Conservation (phyloP, 371 early-diverging fungal species). For the Gilbertella persicaria region DNA sequence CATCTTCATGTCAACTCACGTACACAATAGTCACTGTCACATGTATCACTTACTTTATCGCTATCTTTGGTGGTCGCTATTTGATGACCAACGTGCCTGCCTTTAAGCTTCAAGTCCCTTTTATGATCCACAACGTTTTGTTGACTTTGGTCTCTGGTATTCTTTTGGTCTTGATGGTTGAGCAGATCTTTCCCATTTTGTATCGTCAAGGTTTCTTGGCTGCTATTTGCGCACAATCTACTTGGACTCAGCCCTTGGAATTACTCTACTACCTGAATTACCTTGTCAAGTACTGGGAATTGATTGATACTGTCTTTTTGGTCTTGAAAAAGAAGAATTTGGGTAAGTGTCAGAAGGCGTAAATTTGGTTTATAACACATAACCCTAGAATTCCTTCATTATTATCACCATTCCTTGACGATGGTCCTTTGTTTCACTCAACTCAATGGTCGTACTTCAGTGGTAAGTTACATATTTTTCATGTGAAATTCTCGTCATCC, state of each 20-base stretch:
- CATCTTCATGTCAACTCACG: not conserved
- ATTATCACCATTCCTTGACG: slow-evolving; percentile 91
- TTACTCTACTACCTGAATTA: slow-evolving; percentile 85
- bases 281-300: slow-evolving; percentile 85
- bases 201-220: slow-evolving; percentile 66
- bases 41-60: slow-evolving; percentile 62
- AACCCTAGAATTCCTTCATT: slow-evolving; percentile 89
- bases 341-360: slow-evolving; percentile 25
- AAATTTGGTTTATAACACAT: too few species aligned
- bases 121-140: slow-evolving; percentile 75
- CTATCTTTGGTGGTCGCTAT: slow-evolving; percentile 74
- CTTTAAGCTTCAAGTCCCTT: slow-evolving; percentile 65
- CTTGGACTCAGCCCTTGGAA: slow-evolving; percentile 77
- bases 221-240: slow-evolving; percentile 67
- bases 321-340: slow-evolving; percentile 42
- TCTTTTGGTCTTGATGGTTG: slow-evolving; percentile 67
- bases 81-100: slow-evolving; percentile 66
- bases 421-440: slow-evolving; percentile 87
- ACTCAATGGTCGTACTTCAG: slow-evolving; percentile 78
- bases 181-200: slow-evolving; percentile 70
- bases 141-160: slow-evolving; percentile 68
- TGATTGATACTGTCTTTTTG: slow-evolving; percentile 46
- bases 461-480: slow-evolving; percentile 56
- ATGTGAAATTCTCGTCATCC: slow-evolving; percentile 16
- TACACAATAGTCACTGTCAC: slow-evolving; percentile 43